Evolutionary conservation across 108 stramenopile genomes (phyloP), one percentile per base, ranked within the genome.

Genomic region (Skeletonema tropicum): DNA sequence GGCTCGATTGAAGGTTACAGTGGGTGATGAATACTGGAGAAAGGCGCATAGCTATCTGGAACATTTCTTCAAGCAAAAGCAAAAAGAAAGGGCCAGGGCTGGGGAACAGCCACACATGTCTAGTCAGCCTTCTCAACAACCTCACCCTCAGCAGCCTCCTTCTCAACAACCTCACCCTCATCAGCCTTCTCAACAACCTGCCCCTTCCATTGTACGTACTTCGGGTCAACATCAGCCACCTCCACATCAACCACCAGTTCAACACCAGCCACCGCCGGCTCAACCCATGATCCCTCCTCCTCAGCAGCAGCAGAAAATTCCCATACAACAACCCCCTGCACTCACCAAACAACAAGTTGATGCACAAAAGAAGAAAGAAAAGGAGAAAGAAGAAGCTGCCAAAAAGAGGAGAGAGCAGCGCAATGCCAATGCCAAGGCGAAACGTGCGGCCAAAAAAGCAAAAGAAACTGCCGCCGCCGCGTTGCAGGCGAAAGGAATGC

Each of bases 11-110:
- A 79, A 80, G 41, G 67, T 71, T 19, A 75, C 87, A 10, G 93
- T 94, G 26, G 89, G 88, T 26, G 89, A 89, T 23, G 10, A 48
- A 1, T 92, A 92, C 67, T 94, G 93, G 93, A 85, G 79, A 48
- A 86, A 86, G 66, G 90, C 91, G 0, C 71, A 91, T 33, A 71
- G 66, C 10, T 91, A 89, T 32, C 38, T 89, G 63, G 67, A 80
- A 2, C 86, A 90, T 62, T 92, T 89, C 74, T 64, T 89, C 52
- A 49, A 77, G 23, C 77, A 80, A 69, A 91, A 88, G 32, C 41
- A 66, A 45, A 91, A 88, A 41, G 30, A 66, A 45, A 68, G 45
- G 25, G 30, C 68, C 41, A 60, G 29, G 68, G 0, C 42, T 60
- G 25, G 64, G 15, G 13, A 48, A 49, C 66, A 62, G 29, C 52